Evolutionary conservation across 768 basidiomycete genomes (phyloP).

Genomic region (Fomitopsis pulvina): DNA sequence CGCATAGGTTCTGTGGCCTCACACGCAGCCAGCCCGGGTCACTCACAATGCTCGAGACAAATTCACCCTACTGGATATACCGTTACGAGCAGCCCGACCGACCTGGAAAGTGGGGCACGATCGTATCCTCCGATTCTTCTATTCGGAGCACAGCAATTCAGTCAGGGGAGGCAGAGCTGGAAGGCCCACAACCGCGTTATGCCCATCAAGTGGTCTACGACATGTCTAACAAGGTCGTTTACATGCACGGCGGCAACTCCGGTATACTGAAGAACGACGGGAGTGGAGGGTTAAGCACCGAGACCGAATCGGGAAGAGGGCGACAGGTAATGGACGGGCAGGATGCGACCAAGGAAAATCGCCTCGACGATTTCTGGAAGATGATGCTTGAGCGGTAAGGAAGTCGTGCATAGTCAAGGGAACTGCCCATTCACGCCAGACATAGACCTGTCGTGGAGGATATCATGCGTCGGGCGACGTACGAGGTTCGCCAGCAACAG

Average conservation of each 20-base stretch:
- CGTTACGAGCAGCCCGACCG: slow-evolving; percentile 42
- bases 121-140: slow-evolving; percentile 32
- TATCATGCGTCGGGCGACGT: slow-evolving; percentile 56
- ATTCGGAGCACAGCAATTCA: neutral
- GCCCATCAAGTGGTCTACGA: slow-evolving; percentile 80
- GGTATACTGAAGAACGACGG: slow-evolving; percentile 30
- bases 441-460: slow-evolving; percentile 56
- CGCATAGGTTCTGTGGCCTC: slow-evolving; percentile 54
- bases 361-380: slow-evolving; percentile 76
- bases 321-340: slow-evolving; percentile 16
- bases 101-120: slow-evolving; percentile 62
- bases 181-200: slow-evolving; percentile 56
- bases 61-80: slow-evolving; percentile 63
- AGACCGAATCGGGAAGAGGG: slow-evolving; percentile 13
- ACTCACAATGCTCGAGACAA: slow-evolving; percentile 36
- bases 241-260: slow-evolving; percentile 74
- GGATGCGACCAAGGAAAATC: slow-evolving; percentile 29
- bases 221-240: slow-evolving; percentile 44
- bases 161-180: slow-evolving; percentile 11
- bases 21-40: slow-evolving; percentile 35
- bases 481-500: slow-evolving; percentile 68
- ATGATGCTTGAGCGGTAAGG: slow-evolving; percentile 61
- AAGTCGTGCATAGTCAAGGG: neutral
- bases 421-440: neutral
- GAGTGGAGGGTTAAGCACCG: slow-evolving; percentile 41